These are phyloP conservation scores for Aspergillus haitiensis DNA, from an alignment of 495 filamentous ascomycete species.

Conservation along the genomic window DNA sequence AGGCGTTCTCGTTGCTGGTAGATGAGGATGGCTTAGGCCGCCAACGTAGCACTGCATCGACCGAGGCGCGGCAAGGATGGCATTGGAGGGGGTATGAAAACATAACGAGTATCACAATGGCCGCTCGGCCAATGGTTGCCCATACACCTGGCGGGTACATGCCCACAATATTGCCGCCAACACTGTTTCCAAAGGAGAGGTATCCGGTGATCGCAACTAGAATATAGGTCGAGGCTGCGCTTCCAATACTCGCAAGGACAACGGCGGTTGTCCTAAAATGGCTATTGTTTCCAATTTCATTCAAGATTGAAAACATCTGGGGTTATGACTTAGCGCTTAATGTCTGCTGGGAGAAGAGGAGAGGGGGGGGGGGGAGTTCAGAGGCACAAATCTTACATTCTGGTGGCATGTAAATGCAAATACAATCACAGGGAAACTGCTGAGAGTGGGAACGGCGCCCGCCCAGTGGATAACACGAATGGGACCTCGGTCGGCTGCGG, in stretches of 20 bases:
- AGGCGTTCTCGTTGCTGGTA: conserved; percentile 36
- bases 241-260: conserved; percentile 78
- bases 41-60: conserved; percentile 93
- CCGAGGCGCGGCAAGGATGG: conserved; percentile 89
- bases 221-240: conserved; percentile 76
- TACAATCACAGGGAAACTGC: conserved; percentile 89
- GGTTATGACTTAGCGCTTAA: neutral
- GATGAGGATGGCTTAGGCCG: conserved; percentile 56
- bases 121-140: conserved; percentile 89
- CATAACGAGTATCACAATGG: conserved; percentile 95
- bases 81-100: conserved; percentile 96
- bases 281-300: conserved; percentile 86
- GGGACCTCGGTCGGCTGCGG: conserved; percentile 65
- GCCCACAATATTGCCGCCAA: conserved; percentile 86
- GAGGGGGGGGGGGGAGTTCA: too few species aligned
- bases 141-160: conserved; percentile 84
- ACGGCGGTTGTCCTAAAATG: conserved; percentile 79
- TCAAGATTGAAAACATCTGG: conserved; percentile 98
- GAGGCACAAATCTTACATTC: conserved; percentile 60
- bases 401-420: conserved; percentile 99
- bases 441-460: conserved; percentile 73
- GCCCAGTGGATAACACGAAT: conserved; percentile 75
- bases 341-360: neutral
- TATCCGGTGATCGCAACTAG: conserved; percentile 94
- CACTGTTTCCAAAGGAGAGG: conserved; percentile 83